These are phyloP conservation scores for Capsella rubella DNA, from an alignment of 441 rosid genomes.

Conservation along the genomic window DNA sequence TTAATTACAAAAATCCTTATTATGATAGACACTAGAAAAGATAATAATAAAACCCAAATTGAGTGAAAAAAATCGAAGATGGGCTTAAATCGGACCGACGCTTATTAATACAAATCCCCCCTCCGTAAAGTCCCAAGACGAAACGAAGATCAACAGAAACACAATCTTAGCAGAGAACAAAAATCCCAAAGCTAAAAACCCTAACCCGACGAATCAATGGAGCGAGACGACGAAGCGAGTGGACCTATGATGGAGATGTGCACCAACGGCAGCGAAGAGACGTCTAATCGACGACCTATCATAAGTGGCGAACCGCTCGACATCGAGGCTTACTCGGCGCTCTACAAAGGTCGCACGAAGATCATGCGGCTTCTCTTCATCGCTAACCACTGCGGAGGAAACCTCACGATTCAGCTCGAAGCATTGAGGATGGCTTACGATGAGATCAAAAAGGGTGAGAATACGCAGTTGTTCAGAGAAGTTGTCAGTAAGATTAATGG, in stretches of 20 bases:
- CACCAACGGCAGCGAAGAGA: constrained; percentile 68
- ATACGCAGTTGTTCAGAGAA: constrained; percentile 82
- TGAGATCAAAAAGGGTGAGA: constrained; percentile 92
- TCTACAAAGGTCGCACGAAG: constrained; percentile 83
- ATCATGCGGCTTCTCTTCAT: constrained; percentile 78
- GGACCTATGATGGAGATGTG: constrained; percentile 71
- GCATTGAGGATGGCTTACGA: constrained; percentile 94
- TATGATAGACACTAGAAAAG: not conserved
- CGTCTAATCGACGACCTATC: constrained; percentile 58
- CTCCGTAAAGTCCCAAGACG: not conserved
- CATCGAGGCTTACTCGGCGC: constrained; percentile 88
- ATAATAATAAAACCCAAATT: not conserved
- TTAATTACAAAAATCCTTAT: not conserved
- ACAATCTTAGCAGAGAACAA: not conserved
- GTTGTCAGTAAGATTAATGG: constrained; percentile 77
- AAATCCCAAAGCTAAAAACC: constrained; percentile 37
- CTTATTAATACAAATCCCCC: constrained; percentile 14
- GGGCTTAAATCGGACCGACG: constrained; percentile 42
- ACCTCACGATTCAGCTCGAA: constrained; percentile 69
- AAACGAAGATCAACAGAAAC: constrained; percentile 17
- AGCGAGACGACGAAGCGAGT: constrained; percentile 66
- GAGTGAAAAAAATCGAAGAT: not conserved
- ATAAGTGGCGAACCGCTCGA: constrained; percentile 90
- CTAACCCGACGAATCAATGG: constrained; percentile 60
- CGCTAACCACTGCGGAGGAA: constrained; percentile 72